Base-by-base conservation (phyloP, 495 filamentous ascomycete species). In the Trichoderma erinaceum region DNA sequence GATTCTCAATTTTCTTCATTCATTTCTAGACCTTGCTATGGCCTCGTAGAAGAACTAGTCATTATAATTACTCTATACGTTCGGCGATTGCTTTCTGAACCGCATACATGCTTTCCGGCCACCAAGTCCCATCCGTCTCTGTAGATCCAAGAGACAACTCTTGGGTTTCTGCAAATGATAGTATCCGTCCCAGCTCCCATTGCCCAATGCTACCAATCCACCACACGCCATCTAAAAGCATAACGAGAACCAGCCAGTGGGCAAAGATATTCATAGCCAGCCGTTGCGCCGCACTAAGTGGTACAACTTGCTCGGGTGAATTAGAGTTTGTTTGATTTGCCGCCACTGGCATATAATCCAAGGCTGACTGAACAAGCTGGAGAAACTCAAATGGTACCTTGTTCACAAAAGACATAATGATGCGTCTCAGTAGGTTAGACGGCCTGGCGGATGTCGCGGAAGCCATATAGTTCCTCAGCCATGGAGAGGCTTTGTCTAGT, bases 201-300 rank as follows among this genome's bases (percentile, higher is more conserved):
- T 48, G 25, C 21, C 65, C 65, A 2, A 66, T 48, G 41, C 46
- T n/a, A 18, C 65, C 65, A 18, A 66, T 46, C 65, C 65, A 66
- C 65, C 65, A 66, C 15, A 44, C 38, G 3, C 46, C 65, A 32
- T 66, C 41, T 7, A 66, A 18, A 16, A 66, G 65, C 65, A 66
- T 66, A 21, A 66, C 38, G 16, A 46, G 65, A 12, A 66, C 65
- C 65, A 66, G 21, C 65, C 65, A 66, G 43, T 66, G 65, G 11
- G 65, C 41, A 44, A 44, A 66, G 18, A 66, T 48, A 23, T 66
- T 48, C n/a, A 66, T 44, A 18, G 65, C 65, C 23, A 46, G 29
- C 65, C 23, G 56, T 61, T 61, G 56, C 11, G 56, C 25, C 27
- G 25, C 25, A 32, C 27, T 21, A 32, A 61, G 56, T 23, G 11